Evolutionary conservation across 2,329 filamentous ascomycete species (phyloP), one percentile per base, ranked within the genome.

Genomic region (Pestalotiopsis sp.): DNA sequence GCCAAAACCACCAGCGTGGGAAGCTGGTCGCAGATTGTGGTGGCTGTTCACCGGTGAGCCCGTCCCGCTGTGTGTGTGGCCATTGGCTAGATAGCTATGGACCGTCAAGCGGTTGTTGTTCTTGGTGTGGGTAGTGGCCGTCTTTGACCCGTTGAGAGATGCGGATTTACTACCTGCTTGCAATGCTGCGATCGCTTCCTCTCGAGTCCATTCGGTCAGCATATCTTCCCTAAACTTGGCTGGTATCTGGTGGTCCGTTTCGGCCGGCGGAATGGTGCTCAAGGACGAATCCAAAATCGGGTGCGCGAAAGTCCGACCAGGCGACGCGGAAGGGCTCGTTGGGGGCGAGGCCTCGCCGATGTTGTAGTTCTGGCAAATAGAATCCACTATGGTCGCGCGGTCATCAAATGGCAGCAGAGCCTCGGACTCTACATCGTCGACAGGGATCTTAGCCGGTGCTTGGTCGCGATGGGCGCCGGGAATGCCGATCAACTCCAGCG

Each of bases 151-250:
- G 66, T 85, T 92, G 67, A 97, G 82, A 3, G 94, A 97, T 13
- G 88, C 88, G 0, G 92, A 89, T 74, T 91, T 93, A 74, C 90
- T 90, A 64, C 85, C 88, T 67, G 92, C 89, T 69, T 92, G 89
- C 63, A 93, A 86, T 49, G 88, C 85, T 12, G 90, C 87, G 66
- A 96, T 82, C 39, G 92, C 92, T 14, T 84, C 81, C 25, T 97
- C 94, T 75, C 91, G 90, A 52, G 90, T 92, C 95, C 95, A 98
- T 62, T 93, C 88, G 23, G 88, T 84, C 68, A 94, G 82, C 87
- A 98, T 93, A 72, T 93, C 88, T 70, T 96, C 93, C 72, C 87
- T 90, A 73, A 94, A 88, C 36, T 84, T 85, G 17, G 83, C 78
- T 0, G 94, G 92, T 2, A 97, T 82, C 68, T 91, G 86, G n/a